These are phyloP conservation scores for Venturia pyrina DNA, from an alignment of 2,329 filamentous ascomycete genomes.

Conservation along the genomic window DNA sequence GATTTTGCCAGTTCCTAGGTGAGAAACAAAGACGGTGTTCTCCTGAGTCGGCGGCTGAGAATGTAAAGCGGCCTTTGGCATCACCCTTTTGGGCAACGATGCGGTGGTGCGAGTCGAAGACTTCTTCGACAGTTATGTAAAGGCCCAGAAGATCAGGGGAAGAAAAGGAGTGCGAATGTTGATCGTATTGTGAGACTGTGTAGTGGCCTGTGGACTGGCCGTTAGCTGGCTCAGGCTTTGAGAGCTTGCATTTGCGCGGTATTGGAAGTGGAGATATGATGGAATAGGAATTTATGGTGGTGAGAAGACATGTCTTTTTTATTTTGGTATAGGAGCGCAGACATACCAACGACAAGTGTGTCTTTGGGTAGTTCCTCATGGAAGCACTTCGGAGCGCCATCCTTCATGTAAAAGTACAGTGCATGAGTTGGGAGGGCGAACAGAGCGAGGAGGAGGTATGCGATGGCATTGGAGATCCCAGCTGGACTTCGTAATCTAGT, in stretches of 20 bases:
- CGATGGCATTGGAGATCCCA: background rate
- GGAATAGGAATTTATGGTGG: background rate
- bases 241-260: background rate
- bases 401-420: constrained; percentile 93
- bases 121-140: constrained; percentile 90
- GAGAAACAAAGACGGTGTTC: constrained; percentile 95
- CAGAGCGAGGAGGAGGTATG: constrained; percentile 43
- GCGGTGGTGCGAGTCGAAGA: constrained; percentile 96
- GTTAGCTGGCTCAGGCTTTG: constrained; percentile 2
- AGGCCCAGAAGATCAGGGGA: constrained; percentile 69
- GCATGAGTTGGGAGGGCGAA: constrained; percentile 58
- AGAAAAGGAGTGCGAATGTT: constrained; percentile 55
- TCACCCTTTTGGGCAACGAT: constrained; percentile 79
- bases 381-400: constrained; percentile 82
- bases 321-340: background rate
- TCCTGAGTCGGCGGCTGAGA: constrained; percentile 87
- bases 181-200: constrained; percentile 74
- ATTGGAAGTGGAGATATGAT: background rate
- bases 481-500: constrained; percentile 5
- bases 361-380: constrained; percentile 97
- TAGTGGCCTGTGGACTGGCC: constrained; percentile 56
- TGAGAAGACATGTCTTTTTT: background rate
- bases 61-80: constrained; percentile 77
- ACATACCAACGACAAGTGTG: constrained; percentile 78
- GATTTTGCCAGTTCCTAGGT: constrained; percentile 62